These are phyloP conservation scores for Suillus hirtellus DNA, from an alignment of 768 basidiomycete species.

Conservation along the genomic window DNA sequence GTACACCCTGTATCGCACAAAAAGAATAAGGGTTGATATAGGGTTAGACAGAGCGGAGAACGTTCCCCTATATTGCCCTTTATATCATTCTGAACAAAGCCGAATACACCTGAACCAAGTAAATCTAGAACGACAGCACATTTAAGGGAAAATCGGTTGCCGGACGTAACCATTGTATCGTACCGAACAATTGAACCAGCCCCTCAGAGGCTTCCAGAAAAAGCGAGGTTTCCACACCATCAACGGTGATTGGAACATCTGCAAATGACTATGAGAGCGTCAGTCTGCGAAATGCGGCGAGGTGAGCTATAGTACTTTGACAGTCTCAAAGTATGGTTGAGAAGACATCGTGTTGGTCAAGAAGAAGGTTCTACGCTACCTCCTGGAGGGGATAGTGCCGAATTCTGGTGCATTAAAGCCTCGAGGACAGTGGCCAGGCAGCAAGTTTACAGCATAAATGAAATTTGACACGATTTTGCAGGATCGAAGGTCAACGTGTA, in stretches of 20 bases:
- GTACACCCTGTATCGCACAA: slow-evolving; percentile 56
- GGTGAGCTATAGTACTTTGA: slow-evolving; percentile 46
- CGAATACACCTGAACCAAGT: slow-evolving; percentile 67
- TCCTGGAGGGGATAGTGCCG: slow-evolving; percentile 10
- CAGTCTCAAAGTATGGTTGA: slow-evolving; percentile 66
- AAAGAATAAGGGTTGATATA: slow-evolving; percentile 11
- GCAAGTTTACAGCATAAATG: slow-evolving; percentile 5
- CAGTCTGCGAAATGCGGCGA: neutral
- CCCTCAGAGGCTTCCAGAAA: slow-evolving; percentile 93
- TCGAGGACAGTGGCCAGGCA: slow-evolving; percentile 31
- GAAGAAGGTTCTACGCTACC: slow-evolving; percentile 9
- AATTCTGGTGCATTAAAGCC: slow-evolving; percentile 21
- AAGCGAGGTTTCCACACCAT: slow-evolving; percentile 74
- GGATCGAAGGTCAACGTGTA: slow-evolving; percentile 1
- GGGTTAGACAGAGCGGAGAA: slow-evolving; percentile 19
- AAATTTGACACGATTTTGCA: slow-evolving; percentile 3
- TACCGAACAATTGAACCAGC: slow-evolving; percentile 72
- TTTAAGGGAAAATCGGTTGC: slow-evolving; percentile 12
- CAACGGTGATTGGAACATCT: slow-evolving; percentile 74
- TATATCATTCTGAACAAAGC: slow-evolving; percentile 73
- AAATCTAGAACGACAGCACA: slow-evolving; percentile 47
- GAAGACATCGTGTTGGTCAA: slow-evolving; percentile 24
- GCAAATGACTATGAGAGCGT: slow-evolving; percentile 67
- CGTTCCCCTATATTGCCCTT: slow-evolving; percentile 63
- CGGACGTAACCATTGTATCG: slow-evolving; percentile 23